Conservation (phyloP, 768 basidiomycete genomes). For the Agaricus sinodeliciosus region DNA sequence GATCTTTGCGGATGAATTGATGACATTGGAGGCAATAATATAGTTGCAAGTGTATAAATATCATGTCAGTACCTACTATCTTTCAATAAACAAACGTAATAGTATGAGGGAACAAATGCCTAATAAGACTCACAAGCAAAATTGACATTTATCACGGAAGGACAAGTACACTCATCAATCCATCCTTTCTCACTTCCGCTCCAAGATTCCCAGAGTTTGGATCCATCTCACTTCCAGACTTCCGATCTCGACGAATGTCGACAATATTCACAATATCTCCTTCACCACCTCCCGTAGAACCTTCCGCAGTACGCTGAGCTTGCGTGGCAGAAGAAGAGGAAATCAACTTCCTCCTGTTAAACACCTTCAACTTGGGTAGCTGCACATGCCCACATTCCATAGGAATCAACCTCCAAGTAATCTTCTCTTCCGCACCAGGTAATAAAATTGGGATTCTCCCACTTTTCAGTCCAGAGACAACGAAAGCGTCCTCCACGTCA, state of each 20-base stretch:
- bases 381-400: slow-evolving; percentile 65
- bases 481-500: slow-evolving; percentile 63
- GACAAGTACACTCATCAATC: slow-evolving; percentile 28
- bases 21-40: no score
- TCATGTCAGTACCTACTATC: no score
- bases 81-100: no score
- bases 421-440: slow-evolving; percentile 59
- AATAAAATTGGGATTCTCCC: slow-evolving; percentile 67
- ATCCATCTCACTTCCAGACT: slow-evolving; percentile 1
- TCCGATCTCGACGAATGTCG: slow-evolving; percentile 39
- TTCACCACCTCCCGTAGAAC: slow-evolving; percentile 38
- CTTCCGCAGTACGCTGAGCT: slow-evolving; percentile 28
- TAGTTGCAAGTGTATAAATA: no score
- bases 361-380: slow-evolving; percentile 56
- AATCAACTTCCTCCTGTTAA: slow-evolving; percentile 38
- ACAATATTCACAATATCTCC: slow-evolving; percentile 46
- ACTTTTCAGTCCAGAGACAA: slow-evolving; percentile 69
- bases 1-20: no score
- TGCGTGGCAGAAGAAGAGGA: slow-evolving; percentile 16
- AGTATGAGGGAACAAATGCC: no score
- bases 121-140: neutral
- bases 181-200: neutral
- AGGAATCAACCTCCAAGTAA: slow-evolving; percentile 67
- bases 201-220: no score
- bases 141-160: slow-evolving; percentile 18